Conservation (phyloP, 23 red algal genomes). For the Gracilaria gracilis region DNA sequence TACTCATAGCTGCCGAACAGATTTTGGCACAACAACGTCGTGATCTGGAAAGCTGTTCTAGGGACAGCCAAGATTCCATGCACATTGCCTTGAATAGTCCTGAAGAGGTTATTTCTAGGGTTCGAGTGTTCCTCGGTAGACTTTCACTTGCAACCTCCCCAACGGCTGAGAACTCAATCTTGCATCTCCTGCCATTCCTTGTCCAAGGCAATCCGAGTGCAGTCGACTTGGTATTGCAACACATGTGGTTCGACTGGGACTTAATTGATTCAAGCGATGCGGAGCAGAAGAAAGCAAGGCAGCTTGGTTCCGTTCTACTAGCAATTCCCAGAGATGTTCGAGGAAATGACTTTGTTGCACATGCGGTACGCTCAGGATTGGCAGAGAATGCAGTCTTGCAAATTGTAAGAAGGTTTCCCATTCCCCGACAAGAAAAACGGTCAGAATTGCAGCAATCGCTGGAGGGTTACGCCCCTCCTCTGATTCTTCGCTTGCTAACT, state of each 20-base stretch:
- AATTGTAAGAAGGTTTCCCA: slow-evolving; percentile 58
- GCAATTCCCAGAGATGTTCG: slow-evolving; percentile 61
- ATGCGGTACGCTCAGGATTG: slow-evolving; percentile 25
- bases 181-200: slow-evolving; percentile 78
- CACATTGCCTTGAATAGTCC: slow-evolving; percentile 38
- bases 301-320: slow-evolving; percentile 69
- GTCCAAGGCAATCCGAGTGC: slow-evolving; percentile 65
- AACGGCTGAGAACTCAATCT: slow-evolving; percentile 66
- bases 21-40: slow-evolving; percentile 69
- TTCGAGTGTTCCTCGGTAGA: slow-evolving; percentile 75
- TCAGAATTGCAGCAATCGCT: slow-evolving; percentile 49
- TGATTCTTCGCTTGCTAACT: slow-evolving; percentile 59
- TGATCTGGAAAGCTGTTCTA: slow-evolving; percentile 50
- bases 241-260: slow-evolving; percentile 59
- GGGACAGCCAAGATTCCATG: slow-evolving; percentile 11
- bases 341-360: slow-evolving; percentile 53
- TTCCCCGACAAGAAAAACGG: slow-evolving; percentile 43
- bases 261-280: slow-evolving; percentile 51
- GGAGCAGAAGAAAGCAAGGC: slow-evolving; percentile 48
- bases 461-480: slow-evolving; percentile 40
- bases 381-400: slow-evolving; percentile 57
- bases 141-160: slow-evolving; percentile 58
- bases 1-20: slow-evolving; percentile 66
- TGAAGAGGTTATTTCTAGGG: slow-evolving; percentile 65
- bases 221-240: slow-evolving; percentile 48